phyloP scores from a whole-genome alignment of 1,284 basidiomycete species.

The Ceratobasidium theobromae region DNA sequence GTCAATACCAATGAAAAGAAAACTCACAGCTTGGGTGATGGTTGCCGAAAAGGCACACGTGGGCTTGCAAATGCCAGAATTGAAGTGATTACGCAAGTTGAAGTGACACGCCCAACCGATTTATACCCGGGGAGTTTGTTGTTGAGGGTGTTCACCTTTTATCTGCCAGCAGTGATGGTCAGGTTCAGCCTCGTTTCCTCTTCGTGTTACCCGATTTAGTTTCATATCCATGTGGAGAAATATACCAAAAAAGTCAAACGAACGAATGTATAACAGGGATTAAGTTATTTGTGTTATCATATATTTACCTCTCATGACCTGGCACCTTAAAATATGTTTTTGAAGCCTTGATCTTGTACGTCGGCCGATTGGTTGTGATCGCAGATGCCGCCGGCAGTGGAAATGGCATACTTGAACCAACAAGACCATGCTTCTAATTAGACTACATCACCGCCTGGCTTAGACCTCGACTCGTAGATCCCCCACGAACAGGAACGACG shows the following conservation, averaged over 20 bases:
- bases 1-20: neutral
- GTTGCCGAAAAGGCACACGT: conserved; percentile 19
- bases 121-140: neutral
- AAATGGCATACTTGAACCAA: too few relatives aligned
- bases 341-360: too few relatives aligned
- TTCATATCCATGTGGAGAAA: neutral
- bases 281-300: too few relatives aligned
- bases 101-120: neutral
- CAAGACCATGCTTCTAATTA: neutral
- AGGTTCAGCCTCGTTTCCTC: conserved; percentile 3
- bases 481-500: neutral
- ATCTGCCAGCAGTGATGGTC: conserved; percentile 2
- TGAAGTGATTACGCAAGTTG: neutral
- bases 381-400: neutral
- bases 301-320: too few relatives aligned
- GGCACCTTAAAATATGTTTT: too few relatives aligned
- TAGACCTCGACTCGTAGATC: neutral
- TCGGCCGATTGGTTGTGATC: too few relatives aligned
- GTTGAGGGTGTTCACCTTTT: neutral
- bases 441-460: neutral
- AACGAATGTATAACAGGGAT: neutral
- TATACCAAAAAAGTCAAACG: neutral
- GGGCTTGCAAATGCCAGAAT: neutral
- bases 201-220: neutral
- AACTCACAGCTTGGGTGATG: conserved; percentile 19